These are phyloP conservation scores for Nepenthes alata DNA, from an alignment of 179 eudicot genomes.

Conservation along the genomic window DNA sequence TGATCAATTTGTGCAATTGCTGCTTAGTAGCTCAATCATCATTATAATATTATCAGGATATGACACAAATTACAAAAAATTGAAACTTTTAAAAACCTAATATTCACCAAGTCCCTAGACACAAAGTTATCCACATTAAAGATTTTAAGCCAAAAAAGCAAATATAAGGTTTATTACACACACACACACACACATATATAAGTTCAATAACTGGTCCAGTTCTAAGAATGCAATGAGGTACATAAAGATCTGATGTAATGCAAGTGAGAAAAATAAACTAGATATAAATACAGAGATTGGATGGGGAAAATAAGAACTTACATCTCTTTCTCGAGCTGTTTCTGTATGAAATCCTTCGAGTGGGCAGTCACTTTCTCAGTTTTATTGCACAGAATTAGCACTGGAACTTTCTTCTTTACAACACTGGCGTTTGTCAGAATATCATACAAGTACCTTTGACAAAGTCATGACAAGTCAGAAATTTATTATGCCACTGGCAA, in stretches of 20 bases:
- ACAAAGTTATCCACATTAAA: neutral
- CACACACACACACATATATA: neutral
- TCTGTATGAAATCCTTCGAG: slow-evolving; percentile 79
- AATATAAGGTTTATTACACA: neutral
- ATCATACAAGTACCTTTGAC: slow-evolving; percentile 69
- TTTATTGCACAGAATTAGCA: slow-evolving; percentile 80
- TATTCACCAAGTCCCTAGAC: neutral
- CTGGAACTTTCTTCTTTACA: slow-evolving; percentile 66
- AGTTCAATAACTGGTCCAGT: neutral
- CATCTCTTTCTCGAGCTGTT: slow-evolving; percentile 96
- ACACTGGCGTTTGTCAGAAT: slow-evolving; percentile 69
- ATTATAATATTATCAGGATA: too few species aligned
- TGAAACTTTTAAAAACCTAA: too few species aligned
- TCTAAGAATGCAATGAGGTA: neutral
- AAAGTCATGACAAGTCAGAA: slow-evolving; percentile 3
- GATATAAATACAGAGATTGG: neutral
- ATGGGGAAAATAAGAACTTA: slow-evolving; percentile 15
- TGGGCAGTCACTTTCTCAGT: slow-evolving; percentile 92
- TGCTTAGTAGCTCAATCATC: too few species aligned
- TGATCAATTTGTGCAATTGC: too few species aligned
- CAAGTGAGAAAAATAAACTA: neutral
- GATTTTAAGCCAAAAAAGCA: neutral
- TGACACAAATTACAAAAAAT: too few species aligned
- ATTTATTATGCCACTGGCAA: neutral
- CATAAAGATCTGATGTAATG: neutral